These are phyloP conservation scores for Colletotrichum melonis DNA, from an alignment of 2,329 filamentous ascomycete genomes.

Conservation along the genomic window DNA sequence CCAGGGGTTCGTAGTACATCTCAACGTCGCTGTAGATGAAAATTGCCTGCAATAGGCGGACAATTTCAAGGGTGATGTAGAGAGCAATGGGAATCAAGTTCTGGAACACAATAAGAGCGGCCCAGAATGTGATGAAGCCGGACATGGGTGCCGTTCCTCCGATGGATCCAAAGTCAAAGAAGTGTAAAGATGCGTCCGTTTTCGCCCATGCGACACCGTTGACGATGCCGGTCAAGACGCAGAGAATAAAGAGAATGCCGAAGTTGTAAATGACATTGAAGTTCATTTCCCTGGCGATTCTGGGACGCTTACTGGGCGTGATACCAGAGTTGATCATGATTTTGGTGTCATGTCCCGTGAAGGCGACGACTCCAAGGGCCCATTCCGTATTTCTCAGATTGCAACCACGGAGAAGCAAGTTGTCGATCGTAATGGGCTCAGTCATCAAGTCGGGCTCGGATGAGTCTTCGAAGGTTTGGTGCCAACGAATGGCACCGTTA, in stretches of 20 bases:
- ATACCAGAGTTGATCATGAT: conserved; percentile 99
- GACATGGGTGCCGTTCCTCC: conserved; percentile 80
- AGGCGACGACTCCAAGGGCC: conserved; percentile 91
- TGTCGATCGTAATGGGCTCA: conserved; percentile 95
- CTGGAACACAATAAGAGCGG: conserved; percentile 93
- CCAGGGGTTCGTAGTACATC: conserved; percentile 97
- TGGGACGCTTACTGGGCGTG: conserved; percentile 92
- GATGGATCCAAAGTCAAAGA: conserved; percentile 88
- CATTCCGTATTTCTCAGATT: conserved; percentile 96
- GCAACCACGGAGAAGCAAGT: conserved; percentile 91
- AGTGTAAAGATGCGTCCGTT: conserved; percentile 78
- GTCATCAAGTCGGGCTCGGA: conserved; percentile 80
- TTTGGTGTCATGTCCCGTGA: conserved; percentile 96
- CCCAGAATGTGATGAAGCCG: conserved; percentile 98
- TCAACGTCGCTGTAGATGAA: conserved; percentile 97
- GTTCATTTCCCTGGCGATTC: conserved; percentile 93
- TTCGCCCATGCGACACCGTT: conserved; percentile 86
- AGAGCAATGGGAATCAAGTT: conserved; percentile 98
- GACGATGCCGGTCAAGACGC: conserved; percentile 84
- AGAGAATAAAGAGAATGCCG: conserved; percentile 88
- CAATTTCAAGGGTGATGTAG: conserved; percentile 96
- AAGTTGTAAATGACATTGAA: conserved; percentile 99
- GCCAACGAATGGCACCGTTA: conserved; percentile 89
- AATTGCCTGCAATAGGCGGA: conserved; percentile 90
- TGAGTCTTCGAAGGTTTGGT: conserved; percentile 75